Base-by-base conservation (phyloP, 192 early-diverging fungal genomes). In the Coemansia nantahalensis region DNA sequence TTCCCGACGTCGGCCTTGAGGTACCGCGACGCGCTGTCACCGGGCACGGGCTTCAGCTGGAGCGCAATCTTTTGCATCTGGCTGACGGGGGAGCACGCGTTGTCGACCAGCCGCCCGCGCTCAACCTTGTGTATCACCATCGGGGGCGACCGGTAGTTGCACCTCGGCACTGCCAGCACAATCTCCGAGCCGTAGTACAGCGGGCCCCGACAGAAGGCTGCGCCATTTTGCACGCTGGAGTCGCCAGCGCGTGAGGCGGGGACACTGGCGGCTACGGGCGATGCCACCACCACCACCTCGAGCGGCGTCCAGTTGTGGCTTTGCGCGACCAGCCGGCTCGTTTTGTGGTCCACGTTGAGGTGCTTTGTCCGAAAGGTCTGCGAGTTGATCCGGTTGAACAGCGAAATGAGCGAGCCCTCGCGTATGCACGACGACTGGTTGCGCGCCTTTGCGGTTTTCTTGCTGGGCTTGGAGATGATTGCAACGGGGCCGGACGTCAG, bases 391-490 rank as follows among this genome's bases (percentile, higher is more conserved):
- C 93, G 89, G 53, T 93, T 94, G 64, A 93, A 94, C 22, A 96
- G 78, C 11, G 90, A 86, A 13, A 96, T 81, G 8, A 81, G 62
- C 14, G 85, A 84, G 7, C 88, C 89, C 21, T 84, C 82, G 18
- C 82, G 79, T 39, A 95, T 86, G 51, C 90, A 89, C 1, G 81
- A 80, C 2, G 85, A 87, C 30, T 81, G 78, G 69, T 90, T 89
- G 54, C 85, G 80, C 8, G 86, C 84, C 75, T 89, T 91, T 39
- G 88, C 85, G 0, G 88, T 90, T 71, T 93, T 95, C 64, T 92
- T 93, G 41, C 86, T 90, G 12, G 94, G 92, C 67, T 96, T 96
- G 44, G 91, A 93, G 22, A 96, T 92, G 45, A 94, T 90, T 15
- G 82, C 69, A 39, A 96, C 83, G 8, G 89, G 84, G 6, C 73